Base-by-base conservation (phyloP, 768 basidiomycete species). In the Baorangia bicolor region DNA sequence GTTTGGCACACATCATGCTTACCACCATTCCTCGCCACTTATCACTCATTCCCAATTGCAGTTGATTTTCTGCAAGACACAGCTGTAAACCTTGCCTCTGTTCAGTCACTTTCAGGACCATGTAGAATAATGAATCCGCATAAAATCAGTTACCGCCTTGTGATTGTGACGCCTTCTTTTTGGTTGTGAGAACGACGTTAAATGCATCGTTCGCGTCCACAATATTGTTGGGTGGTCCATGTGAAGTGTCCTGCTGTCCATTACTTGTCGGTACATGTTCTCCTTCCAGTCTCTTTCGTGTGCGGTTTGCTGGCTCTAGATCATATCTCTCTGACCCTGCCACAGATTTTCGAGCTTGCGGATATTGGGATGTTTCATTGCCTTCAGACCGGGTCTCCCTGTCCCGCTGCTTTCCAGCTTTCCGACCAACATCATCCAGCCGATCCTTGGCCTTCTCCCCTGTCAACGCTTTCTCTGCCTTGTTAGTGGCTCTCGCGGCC, bases 91-190 rank as follows among this genome's bases (percentile, higher is more conserved):
- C 18, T 53, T 57, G 30, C 58, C 57, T 64, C 12, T 50, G 57
- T 64, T 38, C 48, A 41, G 31, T 48, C 55, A 53, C 49, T 37
- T 56, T 48, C 43, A 55, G 54, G 64, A 67, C 55, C 56, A 67
- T 67, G 66, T 67, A 67, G 66, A 67, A 55, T 58, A 69, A 61
- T 48, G 57, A 64, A 52, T 23, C 28, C 53, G 25, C 55, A 42
- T 59, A 49, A 58, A 57, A 34, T 21, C 35, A 33, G 60, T 42
- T 51, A 45, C 47, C 43, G 41, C 30, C 9, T 59, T 30, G 48
- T 56, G 49, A 51, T 51, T 51, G 40, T 30, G 28, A 44, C 10
- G 23, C 21, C 57, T 60, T 68, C 57, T 55, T 69, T 57, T 59
- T 63, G 28, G 46, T 50, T 23, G 27, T 46, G 33, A 39, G 46